Evolutionary conservation across 352 stramenopile species (phyloP).

Genomic region (Paralagenidium karlingii): DNA sequence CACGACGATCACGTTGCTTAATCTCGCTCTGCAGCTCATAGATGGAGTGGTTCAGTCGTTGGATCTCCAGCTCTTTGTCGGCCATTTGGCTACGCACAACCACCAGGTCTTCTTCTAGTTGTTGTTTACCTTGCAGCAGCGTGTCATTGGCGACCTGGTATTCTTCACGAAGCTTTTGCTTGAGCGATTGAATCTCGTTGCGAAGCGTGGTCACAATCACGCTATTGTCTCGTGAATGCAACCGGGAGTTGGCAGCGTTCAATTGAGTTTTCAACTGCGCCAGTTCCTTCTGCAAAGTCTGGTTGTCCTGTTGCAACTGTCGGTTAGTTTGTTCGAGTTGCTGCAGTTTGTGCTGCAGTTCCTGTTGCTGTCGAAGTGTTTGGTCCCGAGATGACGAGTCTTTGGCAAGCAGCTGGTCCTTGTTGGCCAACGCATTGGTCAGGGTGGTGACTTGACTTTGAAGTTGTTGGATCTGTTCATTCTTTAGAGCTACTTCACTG

Average conservation of each 20-base stretch:
- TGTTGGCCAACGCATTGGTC: conserved; percentile 17
- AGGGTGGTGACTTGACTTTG: conserved; percentile 33
- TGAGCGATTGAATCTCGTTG: conserved; percentile 39
- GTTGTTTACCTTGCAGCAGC: conserved; percentile 19
- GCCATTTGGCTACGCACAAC: conserved; percentile 16
- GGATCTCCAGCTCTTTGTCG: conserved; percentile 31
- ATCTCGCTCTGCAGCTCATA: conserved; percentile 6
- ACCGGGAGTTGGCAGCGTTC: conserved; percentile 16
- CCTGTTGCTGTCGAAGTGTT: conserved; percentile 24
- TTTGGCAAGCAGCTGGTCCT: conserved; percentile 35
- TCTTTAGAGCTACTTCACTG: conserved; percentile 29
- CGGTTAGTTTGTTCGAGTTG: conserved; percentile 21
- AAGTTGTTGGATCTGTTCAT: conserved; percentile 29
- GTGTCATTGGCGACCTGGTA: conserved; percentile 49
- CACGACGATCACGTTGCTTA: conserved; percentile 17
- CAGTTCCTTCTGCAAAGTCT: conserved; percentile 12
- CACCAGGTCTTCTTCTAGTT: conserved; percentile 26
- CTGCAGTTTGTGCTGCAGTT: conserved; percentile 19
- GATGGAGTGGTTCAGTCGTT: conserved; percentile 28
- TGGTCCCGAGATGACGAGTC: conserved; percentile 27
- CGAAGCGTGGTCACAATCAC: conserved; percentile 49
- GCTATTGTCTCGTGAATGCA: conserved; percentile 31
- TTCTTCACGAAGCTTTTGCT: conserved; percentile 40
- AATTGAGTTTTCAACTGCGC: conserved; percentile 15
- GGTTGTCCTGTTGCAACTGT: conserved; percentile 12